Evolutionary conservation across 129 eudicot species (phyloP), one percentile per base, ranked within the genome.

Genomic region (Chrysanthemum lavandulifolium): DNA sequence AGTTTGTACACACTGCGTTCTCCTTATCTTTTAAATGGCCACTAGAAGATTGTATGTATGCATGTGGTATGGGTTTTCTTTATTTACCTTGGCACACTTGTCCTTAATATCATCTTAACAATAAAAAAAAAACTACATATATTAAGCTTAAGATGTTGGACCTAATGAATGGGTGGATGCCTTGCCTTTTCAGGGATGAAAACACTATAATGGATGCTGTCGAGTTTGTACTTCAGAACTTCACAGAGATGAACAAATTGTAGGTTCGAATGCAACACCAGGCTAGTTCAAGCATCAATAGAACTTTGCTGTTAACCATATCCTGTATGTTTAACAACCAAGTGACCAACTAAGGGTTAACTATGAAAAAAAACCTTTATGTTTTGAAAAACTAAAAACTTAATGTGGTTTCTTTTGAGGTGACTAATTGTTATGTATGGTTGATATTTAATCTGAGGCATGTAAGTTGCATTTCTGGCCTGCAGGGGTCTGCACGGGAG

Each of bases 221-320:
- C 4, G 98, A 92, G 80, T 92, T 92, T 87, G 98, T 92, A 50
- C 95, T 92, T 48, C 98, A 92, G 73, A 92, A 92, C 81, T 92
- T 92, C 73, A 92, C 96, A 55, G 98, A 92, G 80, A 92, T 92
- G 98, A 92, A 92, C 86, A 92, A 92, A 76, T 87, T 92, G 61
- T 92, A 96, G 98, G 98, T 92, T 74, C 84, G 98, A 73, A 92
- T 92, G 98, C 98, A 86, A 66, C 91, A 92, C 75, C 98, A 92
- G 96, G 97, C 88, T 79, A 75, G 95, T 81, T 74, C 66, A 63
- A 65, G 64, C 52, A 47, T 71, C n/a, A 51, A n/a, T 73, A 59
- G 54, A 65, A 54, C 40, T 23, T 23, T 57, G 8, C 8, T 40
- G 47, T 40, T 40, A 40, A 40, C 47, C 47, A 40, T 36, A 36